These are phyloP conservation scores for Ajuga chamaepitys DNA, from an alignment of 257 asterid genomes.

Conservation along the genomic window DNA sequence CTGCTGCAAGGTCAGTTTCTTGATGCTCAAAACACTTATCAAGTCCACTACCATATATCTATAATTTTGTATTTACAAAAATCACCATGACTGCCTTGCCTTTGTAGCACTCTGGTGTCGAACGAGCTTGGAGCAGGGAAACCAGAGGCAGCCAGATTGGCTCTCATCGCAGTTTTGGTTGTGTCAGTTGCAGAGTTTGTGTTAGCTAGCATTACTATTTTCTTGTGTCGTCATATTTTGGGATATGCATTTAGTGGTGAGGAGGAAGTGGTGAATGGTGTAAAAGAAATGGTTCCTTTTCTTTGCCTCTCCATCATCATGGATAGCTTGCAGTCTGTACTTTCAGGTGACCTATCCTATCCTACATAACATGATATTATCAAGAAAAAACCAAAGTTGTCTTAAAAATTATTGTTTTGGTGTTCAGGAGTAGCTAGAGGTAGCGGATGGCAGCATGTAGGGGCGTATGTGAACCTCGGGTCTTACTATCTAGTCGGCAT, in stretches of 20 bases:
- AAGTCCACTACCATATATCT: background rate
- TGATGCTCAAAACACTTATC: background rate
- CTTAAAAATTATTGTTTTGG: too few species aligned
- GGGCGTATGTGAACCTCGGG: constrained; percentile 78
- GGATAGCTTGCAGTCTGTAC: constrained; percentile 55
- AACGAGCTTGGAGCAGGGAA: constrained; percentile 88
- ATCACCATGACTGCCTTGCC: background rate
- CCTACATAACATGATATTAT: too few species aligned
- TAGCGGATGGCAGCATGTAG: constrained; percentile 83
- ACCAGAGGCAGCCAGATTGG: constrained; percentile 46
- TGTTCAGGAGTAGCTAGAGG: constrained; percentile 77
- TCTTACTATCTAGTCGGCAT: constrained; percentile 72
- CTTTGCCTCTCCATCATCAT: constrained; percentile 59
- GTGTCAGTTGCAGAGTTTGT: constrained; percentile 48
- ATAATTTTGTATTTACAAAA: too few species aligned
- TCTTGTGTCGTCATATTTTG: constrained; percentile 37
- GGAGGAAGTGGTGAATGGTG: constrained; percentile 43
- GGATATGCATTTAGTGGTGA: constrained; percentile 64
- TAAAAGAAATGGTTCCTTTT: constrained; percentile 56
- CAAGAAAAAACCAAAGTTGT: too few species aligned
- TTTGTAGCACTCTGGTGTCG: constrained; percentile 59
- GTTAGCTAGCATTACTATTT: constrained; percentile 38
- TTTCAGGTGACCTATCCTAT: constrained; percentile 43
- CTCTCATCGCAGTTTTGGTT: constrained; percentile 36
- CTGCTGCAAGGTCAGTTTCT: constrained; percentile 51